Evolutionary conservation across 2,329 filamentous ascomycete species (phyloP).

Genomic region (Ampelomyces quisqualis): DNA sequence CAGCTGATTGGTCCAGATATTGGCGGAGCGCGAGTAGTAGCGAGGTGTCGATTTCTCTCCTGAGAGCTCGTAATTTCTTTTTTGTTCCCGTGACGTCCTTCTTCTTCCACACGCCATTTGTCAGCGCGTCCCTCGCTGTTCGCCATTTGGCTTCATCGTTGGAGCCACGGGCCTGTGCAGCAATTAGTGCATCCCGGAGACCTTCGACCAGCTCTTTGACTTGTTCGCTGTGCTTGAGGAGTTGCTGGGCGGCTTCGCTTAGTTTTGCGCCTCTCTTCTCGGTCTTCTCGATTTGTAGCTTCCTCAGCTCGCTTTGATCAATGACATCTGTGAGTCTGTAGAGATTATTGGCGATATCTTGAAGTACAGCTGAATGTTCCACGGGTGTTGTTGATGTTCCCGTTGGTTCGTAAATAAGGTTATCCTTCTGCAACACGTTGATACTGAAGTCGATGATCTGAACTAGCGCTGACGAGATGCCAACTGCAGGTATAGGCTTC

Average conservation of each 20-base stretch:
- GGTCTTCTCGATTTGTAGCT: constrained; percentile 19
- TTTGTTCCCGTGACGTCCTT: constrained; percentile 28
- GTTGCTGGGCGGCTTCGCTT: constrained; percentile 27
- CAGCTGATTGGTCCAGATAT: constrained; percentile 33
- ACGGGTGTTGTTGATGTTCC: constrained; percentile 12
- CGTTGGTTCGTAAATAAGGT: constrained; percentile 23
- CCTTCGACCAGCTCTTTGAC: constrained; percentile 18
- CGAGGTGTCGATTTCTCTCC: constrained; percentile 28
- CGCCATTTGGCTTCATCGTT: constrained; percentile 20
- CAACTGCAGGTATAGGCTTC: constrained; percentile 5
- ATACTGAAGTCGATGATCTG: constrained; percentile 28
- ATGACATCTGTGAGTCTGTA: constrained; percentile 25
- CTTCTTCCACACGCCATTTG: constrained; percentile 40
- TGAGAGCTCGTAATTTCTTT: constrained; percentile 26
- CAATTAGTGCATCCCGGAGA: constrained; percentile 13
- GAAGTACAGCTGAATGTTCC: constrained; percentile 24
- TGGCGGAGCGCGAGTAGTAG: constrained; percentile 31
- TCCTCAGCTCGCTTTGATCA: constrained; percentile 22
- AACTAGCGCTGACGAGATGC: constrained; percentile 14
- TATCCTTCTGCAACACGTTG: constrained; percentile 26
- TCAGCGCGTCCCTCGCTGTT: constrained; percentile 26
- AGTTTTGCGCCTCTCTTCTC: constrained; percentile 22
- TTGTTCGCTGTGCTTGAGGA: constrained; percentile 30
- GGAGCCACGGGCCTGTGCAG: constrained; percentile 18
- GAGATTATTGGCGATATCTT: constrained; percentile 25